phyloP scores from a whole-genome alignment of 2,329 filamentous ascomycete genomes.

The Alternaria longipes region DNA sequence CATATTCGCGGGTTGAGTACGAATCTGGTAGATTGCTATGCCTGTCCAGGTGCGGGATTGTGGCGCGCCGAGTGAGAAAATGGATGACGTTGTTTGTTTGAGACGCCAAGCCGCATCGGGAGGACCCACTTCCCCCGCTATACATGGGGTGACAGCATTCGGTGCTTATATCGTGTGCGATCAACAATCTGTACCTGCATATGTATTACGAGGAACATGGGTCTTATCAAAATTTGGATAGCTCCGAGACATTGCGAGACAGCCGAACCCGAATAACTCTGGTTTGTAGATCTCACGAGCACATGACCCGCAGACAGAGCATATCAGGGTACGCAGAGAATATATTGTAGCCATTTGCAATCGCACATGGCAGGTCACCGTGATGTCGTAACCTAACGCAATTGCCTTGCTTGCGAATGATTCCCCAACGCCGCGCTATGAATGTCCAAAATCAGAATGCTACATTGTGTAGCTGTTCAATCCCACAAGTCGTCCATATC shows the following conservation, averaged over 20 bases:
- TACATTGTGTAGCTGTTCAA: slow-evolving; percentile 12
- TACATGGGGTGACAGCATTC: not conserved
- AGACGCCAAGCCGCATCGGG: slow-evolving; percentile 21
- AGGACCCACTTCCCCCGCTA: slow-evolving; percentile 18
- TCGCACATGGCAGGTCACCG: not conserved
- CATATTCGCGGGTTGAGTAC: slow-evolving; percentile 35
- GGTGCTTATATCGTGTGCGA: not conserved
- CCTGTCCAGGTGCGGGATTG: slow-evolving; percentile 8
- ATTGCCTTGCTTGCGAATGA: not conserved
- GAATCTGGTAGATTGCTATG: slow-evolving; percentile 11
- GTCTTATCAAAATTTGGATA: not conserved
- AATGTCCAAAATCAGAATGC: slow-evolving; percentile 8
- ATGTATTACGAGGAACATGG: not conserved
- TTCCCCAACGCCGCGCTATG: slow-evolving; percentile 40
- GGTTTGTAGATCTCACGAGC: not conserved
- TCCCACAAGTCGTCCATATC: slow-evolving; percentile 51
- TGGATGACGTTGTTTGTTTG: slow-evolving; percentile 34
- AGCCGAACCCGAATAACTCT: not conserved
- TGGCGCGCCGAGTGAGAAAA: slow-evolving; percentile 23
- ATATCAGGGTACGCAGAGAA: not conserved
- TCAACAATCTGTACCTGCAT: slow-evolving; percentile 4
- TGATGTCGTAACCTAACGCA: not conserved
- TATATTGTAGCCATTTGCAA: not conserved
- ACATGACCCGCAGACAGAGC: not conserved
- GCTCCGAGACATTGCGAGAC: not conserved